Base-by-base conservation (phyloP, 139 green algal species). In the Pleodorina starrii region DNA sequence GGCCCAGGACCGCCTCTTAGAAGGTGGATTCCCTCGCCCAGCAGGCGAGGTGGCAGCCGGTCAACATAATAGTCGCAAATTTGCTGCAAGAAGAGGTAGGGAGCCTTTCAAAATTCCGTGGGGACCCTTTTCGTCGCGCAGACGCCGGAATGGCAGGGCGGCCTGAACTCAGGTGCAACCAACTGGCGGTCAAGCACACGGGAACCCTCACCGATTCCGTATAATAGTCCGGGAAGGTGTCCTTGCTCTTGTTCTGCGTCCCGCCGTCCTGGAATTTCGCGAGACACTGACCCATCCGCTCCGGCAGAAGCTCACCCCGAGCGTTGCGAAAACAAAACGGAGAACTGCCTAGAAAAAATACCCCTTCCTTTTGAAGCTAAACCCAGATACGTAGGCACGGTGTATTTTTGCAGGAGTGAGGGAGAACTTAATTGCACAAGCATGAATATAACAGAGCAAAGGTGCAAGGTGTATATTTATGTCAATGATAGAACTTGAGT, bases 21-120 rank as follows among this genome's bases (percentile, higher is more conserved):
- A 12, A 87, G 60, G 36, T 87, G 81, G 12, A 87, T 66, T 3
- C 81, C 81, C 1, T 77, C 59, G 1, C 42, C 59, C 42, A 76
- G 81, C 1, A 87, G 42, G 10, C 81, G 81, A 21, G 6, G n/a
- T 36, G 79, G 79, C 40, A 86, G 27, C 21, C 27, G 38, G 23
- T 75, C 57, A 5, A 86, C 79, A n/a, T 35, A 86, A n/a, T 59
- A 42, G 59, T 86, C 59, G n/a, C 79, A 86, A 36, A 86, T 86
- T 57, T n/a, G 27, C 79, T 86, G 57, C 74, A 43, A 40, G 9
- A 36, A 40, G 6, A 77, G n/a, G 17, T 10, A 10, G n/a, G 59
- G 6, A 69, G n/a, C n/a, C n/a, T n/a, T n/a, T n/a, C n/a, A n/a
- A n/a, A n/a, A n/a, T n/a, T n/a, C n/a, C n/a, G n/a, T n/a, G n/a